phyloP scores from a whole-genome alignment of 2,329 filamentous ascomycete genomes.

The Davidsoniella australis region DNA sequence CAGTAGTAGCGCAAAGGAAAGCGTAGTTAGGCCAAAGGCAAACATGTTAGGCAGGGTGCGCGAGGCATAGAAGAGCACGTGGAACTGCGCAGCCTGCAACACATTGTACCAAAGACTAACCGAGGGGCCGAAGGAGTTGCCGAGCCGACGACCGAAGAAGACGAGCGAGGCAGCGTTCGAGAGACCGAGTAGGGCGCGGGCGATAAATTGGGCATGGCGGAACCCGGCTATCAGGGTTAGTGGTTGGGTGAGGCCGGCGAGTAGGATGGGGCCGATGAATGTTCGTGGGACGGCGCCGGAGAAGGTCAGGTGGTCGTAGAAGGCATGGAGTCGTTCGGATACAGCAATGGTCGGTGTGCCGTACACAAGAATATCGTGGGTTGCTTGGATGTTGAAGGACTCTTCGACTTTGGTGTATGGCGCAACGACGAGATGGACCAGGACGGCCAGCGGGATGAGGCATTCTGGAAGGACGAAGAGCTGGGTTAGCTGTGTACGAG shows the following conservation, averaged over 20 bases:
- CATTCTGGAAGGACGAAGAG: conserved; percentile 25
- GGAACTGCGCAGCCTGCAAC: conserved; percentile 73
- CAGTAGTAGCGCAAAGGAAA: conserved; percentile 38
- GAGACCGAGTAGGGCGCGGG: conserved; percentile 60
- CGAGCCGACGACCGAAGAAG: conserved; percentile 46
- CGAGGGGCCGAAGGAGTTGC: conserved; percentile 47
- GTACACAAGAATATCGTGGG: conserved; percentile 74
- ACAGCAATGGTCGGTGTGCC: conserved; percentile 48
- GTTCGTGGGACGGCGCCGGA: conserved; percentile 83
- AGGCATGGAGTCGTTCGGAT: conserved; percentile 30
- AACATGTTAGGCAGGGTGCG: conserved; percentile 93
- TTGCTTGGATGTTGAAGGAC: conserved; percentile 91
- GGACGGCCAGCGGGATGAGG: conserved; percentile 43
- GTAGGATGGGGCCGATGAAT: conserved; percentile 63
- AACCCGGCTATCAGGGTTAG: conserved; percentile 43
- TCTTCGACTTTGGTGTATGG: conserved; percentile 98
- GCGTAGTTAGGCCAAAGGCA: conserved; percentile 65
- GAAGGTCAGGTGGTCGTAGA: conserved; percentile 83
- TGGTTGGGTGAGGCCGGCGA: conserved; percentile 58
- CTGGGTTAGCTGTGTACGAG: conserved; percentile 12
- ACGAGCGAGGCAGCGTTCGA: conserved; percentile 56
- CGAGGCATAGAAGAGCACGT: conserved; percentile 82
- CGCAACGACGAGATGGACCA: conserved; percentile 53
- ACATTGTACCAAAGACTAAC: conserved; percentile 64
- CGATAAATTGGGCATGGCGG: conserved; percentile 40